A percentile compares a stretch with the other conserved stretches of the same genome.
phyloP scores from a whole-genome alignment of 345 rosid genomes.

The Aegle marmelos region DNA sequence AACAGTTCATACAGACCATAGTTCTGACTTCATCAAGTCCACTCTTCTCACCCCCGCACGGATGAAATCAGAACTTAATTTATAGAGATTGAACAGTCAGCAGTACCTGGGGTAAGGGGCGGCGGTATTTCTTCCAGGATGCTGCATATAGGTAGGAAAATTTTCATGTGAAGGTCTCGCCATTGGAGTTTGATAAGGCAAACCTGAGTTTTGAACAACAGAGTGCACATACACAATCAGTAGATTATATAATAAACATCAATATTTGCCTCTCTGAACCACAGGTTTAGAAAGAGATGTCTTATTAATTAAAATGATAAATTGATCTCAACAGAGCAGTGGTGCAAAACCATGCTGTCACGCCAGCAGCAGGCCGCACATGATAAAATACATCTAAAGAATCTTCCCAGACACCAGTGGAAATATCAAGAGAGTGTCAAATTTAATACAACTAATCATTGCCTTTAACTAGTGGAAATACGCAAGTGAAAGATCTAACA shows the following conservation, averaged over 20 bases:
- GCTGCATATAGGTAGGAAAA: slow-evolving; percentile 2
- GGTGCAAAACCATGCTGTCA: neutral
- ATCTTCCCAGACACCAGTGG: neutral
- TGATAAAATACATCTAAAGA: neutral
- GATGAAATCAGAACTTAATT: slow-evolving; percentile 1
- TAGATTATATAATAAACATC: neutral
- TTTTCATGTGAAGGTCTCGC: slow-evolving; percentile 5
- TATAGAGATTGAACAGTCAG: slow-evolving; percentile 1
- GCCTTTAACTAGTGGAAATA: neutral
- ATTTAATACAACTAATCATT: neutral
- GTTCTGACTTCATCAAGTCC: no score
- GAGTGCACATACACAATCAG: neutral
- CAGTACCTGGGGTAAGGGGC: neutral
- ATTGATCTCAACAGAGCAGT: neutral
- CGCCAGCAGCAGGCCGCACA: neutral
- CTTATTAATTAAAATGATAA: neutral
- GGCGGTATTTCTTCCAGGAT: slow-evolving; percentile 11
- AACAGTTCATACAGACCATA: neutral
- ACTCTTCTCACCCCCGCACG: neutral
- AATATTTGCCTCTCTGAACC: neutral
- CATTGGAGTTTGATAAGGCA: slow-evolving; percentile 2
- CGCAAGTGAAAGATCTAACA: neutral
- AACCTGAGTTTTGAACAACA: slow-evolving; percentile 9
- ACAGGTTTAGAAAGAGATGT: no score
- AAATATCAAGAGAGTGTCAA: neutral